Conservation (phyloP, 371 early-diverging fungal genomes). For the Mortierella sp. region DNA sequence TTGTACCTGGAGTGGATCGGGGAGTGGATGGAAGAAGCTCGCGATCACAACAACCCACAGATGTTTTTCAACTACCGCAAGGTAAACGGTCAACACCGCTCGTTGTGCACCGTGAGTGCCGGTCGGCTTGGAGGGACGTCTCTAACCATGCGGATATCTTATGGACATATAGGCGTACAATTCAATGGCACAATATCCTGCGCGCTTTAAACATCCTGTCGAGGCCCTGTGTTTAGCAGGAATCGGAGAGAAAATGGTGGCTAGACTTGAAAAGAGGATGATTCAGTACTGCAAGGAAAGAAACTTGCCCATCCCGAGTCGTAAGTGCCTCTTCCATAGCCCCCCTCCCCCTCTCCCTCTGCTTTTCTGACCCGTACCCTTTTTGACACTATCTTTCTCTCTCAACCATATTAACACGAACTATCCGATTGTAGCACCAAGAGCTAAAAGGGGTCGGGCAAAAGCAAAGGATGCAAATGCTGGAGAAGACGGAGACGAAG, state of each 20-base stretch:
- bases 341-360: not conserved
- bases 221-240: conserved; percentile 67
- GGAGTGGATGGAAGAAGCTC: conserved; percentile 68
- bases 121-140: too few species aligned
- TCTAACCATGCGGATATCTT: too few species aligned
- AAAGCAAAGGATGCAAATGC: not conserved
- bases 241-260: conserved; percentile 71
- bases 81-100: conserved; percentile 41
- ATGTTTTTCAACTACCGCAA: conserved; percentile 66
- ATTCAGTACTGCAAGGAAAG: conserved; percentile 64
- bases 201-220: conserved; percentile 60
- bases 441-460: not conserved
- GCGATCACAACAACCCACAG: conserved; percentile 45
- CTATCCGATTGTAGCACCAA: not conserved
- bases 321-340: conserved; percentile 22
- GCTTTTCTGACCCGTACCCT: too few species aligned
- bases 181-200: conserved; percentile 68
- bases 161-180: conserved; percentile 71
- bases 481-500: not conserved
- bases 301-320: conserved; percentile 60
- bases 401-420: too few species aligned
- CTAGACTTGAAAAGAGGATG: conserved; percentile 67
- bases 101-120: too few species aligned
- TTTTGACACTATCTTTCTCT: too few species aligned
- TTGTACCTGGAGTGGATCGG: conserved; percentile 69